phyloP scores from a whole-genome alignment of 2,329 filamentous ascomycete species.

The Geosmithia morbida region DNA sequence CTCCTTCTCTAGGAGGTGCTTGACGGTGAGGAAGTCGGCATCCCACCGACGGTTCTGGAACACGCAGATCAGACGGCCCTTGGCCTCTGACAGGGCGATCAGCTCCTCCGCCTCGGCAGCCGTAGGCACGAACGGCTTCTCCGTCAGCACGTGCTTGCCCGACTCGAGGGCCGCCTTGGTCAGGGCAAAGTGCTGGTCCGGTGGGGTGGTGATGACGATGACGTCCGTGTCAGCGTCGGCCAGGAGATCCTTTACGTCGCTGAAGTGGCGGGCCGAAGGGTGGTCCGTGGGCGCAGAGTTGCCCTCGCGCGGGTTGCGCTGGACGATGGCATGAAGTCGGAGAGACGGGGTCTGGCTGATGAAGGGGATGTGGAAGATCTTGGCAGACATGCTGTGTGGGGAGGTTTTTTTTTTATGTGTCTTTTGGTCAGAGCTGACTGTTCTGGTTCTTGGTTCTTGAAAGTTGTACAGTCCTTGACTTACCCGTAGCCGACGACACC shows the following conservation, averaged over 20 bases:
- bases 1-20: slow-evolving; percentile 42
- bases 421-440: slow-evolving; percentile 1
- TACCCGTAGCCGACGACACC: slow-evolving; percentile 38
- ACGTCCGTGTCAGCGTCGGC: slow-evolving; percentile 52
- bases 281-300: slow-evolving; percentile 58
- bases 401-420: slow-evolving; percentile 1
- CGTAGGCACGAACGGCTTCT: slow-evolving; percentile 72
- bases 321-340: slow-evolving; percentile 60
- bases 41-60: slow-evolving; percentile 72
- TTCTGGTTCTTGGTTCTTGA: too few species aligned
- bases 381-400: slow-evolving; percentile 42
- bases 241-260: slow-evolving; percentile 45
- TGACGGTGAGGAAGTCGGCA: slow-evolving; percentile 58
- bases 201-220: slow-evolving; percentile 57
- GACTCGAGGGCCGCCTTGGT: slow-evolving; percentile 49
- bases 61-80: slow-evolving; percentile 43
- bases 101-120: slow-evolving; percentile 52
- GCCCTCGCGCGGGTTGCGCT: slow-evolving; percentile 49
- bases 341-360: slow-evolving; percentile 49
- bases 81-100: slow-evolving; percentile 34
- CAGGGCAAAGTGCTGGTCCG: slow-evolving; percentile 54
- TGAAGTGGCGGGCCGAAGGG: slow-evolving; percentile 50
- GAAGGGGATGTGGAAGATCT: slow-evolving; percentile 75
- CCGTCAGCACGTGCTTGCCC: slow-evolving; percentile 66
- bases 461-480: too few species aligned